A percentile compares a stretch with the other conserved stretches of the same genome.
Conservation (phyloP, 2,329 filamentous ascomycete species). For the Verticillium longisporum region DNA sequence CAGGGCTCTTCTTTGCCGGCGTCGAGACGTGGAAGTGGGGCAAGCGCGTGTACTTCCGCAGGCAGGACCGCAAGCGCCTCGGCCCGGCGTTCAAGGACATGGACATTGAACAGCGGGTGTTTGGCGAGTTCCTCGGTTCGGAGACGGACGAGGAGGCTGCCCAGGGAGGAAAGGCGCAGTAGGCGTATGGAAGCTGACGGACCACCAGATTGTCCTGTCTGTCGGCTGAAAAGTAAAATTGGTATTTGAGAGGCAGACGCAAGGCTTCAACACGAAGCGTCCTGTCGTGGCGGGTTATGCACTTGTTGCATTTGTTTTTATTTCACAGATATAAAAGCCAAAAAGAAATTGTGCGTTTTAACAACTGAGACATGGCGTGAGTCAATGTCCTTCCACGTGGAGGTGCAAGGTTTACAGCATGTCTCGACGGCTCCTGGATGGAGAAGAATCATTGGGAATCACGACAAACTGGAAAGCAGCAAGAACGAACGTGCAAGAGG, state of each 20-base stretch:
- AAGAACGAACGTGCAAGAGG: no score
- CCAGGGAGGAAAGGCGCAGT: background rate
- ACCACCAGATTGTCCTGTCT: background rate
- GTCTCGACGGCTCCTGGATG: background rate
- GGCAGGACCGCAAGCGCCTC: slow-evolving; percentile 14
- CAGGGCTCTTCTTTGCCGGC: slow-evolving; percentile 49
- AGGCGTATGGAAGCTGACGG: background rate
- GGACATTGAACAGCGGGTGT: slow-evolving; percentile 31
- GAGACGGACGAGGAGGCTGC: background rate
- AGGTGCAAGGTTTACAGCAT: background rate
- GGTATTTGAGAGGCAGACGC: background rate
- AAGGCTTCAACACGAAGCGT: background rate
- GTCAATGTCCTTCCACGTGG: background rate
- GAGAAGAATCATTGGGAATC: no score
- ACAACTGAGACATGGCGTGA: no score
- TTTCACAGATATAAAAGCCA: background rate
- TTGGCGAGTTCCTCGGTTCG: slow-evolving; percentile 26
- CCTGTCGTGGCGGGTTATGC: background rate
- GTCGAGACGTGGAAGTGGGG: slow-evolving; percentile 52
- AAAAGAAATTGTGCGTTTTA: background rate
- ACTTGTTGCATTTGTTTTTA: background rate
- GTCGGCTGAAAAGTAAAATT: background rate
- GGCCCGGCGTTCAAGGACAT: slow-evolving; percentile 25
- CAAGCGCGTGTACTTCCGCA: slow-evolving; percentile 38
- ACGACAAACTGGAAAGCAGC: no score